Evolutionary conservation across 108 stramenopile genomes (phyloP), one percentile per base, ranked within the genome.

Genomic region (Mayamaea pseudoterrestris): DNA sequence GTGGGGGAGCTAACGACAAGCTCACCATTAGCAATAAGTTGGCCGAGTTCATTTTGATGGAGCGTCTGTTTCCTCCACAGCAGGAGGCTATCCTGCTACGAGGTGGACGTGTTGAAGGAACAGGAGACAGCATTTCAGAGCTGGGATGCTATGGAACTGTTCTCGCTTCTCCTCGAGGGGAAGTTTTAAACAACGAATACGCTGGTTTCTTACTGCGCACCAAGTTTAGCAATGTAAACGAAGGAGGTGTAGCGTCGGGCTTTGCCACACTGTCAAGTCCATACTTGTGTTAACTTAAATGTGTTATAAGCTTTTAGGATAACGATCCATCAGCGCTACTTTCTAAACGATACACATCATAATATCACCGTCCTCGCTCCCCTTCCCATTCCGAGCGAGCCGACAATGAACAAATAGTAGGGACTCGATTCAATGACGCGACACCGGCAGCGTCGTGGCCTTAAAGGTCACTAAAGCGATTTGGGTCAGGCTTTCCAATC

Each of bases 401-500:
- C n/a, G n/a, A n/a, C n/a, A n/a, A n/a, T n/a, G n/a, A n/a, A n/a
- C n/a, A n/a, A n/a, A n/a, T n/a, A n/a, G n/a, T n/a, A n/a, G n/a
- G n/a, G n/a, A n/a, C n/a, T n/a, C n/a, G n/a, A n/a, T n/a, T n/a
- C n/a, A n/a, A n/a, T n/a, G n/a, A n/a, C n/a, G n/a, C n/a, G n/a
- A n/a, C n/a, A n/a, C n/a, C n/a, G n/a, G n/a, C n/a, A n/a, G n/a
- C n/a, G n/a, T n/a, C n/a, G n/a, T n/a, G n/a, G n/a, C 24, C 44
- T 58, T 68, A 79, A 46, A 79, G 73, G 50, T 79, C 86, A 24
- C 69, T 47, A 45, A 90, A 93, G 40, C 69, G 69, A 61, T 73
- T 72, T 12, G 85, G 83, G 56, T 85, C 86, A 6, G 92, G 92
- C 65, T 92, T 91, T 47, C 94, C 94, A 66, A 95, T 86, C 27